Evolutionary conservation across 768 basidiomycete genomes (phyloP), one percentile per base, ranked within the genome.

Genomic region (Naganishia kalamii): DNA sequence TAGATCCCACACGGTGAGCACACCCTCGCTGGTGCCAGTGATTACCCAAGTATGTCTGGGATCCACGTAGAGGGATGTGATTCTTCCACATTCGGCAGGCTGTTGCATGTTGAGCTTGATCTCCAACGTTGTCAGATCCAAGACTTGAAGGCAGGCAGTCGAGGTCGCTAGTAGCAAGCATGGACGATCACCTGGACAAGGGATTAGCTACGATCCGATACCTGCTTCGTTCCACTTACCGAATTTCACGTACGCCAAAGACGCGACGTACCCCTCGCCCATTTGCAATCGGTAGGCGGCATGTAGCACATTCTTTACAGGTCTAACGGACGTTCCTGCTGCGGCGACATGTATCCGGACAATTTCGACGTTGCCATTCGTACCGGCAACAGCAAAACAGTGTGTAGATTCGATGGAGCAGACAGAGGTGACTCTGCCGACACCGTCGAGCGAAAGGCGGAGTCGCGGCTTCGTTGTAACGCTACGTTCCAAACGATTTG

Each of bases 1-100:
- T 46, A 91, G 85, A 79, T 99, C 96, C 92, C 93, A 99, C 2
- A 99, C 82, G 0, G 89, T 86, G 13, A 98, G 79, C 15, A 88
- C 85, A 5, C 94, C 96, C 1, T 84, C 85, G 2, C 88, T 85
- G 0, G 94, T 96, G 2, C 90, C 94, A 19, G 89, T 86, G 13
- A 96, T 81, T 27, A 94, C 82, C 94, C 94, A 98, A 5, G 88
- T 84, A 27, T 84, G 85, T 72, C 88, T 89, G 35, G 85, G 85
- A 74, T 94, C 92, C 49, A 92, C 77, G 70, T 90, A 94, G 64
- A 94, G 76, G 43, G 86, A 84, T 0, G 91, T 89, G 66, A 97
- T 90, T 0, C 91, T 86, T 0, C 96, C 94, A 70, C 85, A 84
- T 70, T 94, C 86, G 41, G 86, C 83, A 1, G 92, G 90, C 71